Evolutionary conservation across 495 filamentous ascomycete genomes (phyloP), one percentile per base, ranked within the genome.

Genomic region (Articulospora tetracladia): DNA sequence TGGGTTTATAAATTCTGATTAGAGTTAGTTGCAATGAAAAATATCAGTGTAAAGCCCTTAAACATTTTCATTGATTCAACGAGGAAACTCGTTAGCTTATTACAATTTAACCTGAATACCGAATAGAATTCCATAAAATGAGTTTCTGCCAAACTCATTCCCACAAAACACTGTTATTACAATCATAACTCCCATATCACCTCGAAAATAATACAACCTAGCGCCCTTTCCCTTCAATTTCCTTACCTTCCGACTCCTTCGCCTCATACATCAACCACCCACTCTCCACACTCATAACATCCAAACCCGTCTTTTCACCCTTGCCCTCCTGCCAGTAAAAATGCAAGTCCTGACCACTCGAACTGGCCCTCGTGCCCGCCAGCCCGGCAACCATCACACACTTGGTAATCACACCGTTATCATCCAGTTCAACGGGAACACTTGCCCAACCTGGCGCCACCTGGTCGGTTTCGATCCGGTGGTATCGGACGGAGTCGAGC

Each of bases 351-450:
- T 58, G 17, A 7, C 66, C 61, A 57, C 69, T 73, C 12, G 58
- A 65, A 6, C 28, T 55, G 17, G 55, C 64, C 13, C 55, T 41
- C 20, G 71, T 70, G 0, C 69, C 74, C 0, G 75, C 52, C 0
- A 66, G 66, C 1, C 73, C 72, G 34, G 75, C 74, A 2, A 74
- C 57, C 71, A 76, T 71, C 22, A 1, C 56, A 0, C 69, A 55
- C 8, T 69, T 44, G 24, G 56, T 61, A 7, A 55, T 57, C 13
- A n/a, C 0, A 1, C 69, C 71, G 64, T 72, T 66, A 30, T 73
- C 65, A 25, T 67, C 36, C 8, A 74, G 24, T 22, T 54, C 68
- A 0, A 76, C 66, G 0, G 70, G 72, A 4, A 76, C 71, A 0
- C 62, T 64, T 0, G 59, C 53, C 30, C 59, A 70, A 0, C 69